Evolutionary conservation across 163 green algal genomes (phyloP).

Genomic region (Coccomyxa subellipsoidea): DNA sequence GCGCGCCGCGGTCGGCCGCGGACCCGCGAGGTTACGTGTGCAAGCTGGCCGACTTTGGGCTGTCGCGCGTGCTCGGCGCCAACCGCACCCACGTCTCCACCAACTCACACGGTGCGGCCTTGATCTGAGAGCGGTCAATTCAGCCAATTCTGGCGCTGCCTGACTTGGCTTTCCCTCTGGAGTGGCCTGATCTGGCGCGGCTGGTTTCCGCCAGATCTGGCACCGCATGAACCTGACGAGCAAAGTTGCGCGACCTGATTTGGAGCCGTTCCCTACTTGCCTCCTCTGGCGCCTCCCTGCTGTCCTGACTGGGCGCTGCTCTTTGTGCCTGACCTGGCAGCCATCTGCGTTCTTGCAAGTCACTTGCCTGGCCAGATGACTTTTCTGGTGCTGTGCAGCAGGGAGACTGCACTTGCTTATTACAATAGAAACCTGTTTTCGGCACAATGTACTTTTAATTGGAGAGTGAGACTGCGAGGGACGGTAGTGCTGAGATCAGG

Average conservation of each 20-base stretch:
- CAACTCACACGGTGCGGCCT: conserved; percentile 26
- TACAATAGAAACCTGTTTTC: too few species aligned
- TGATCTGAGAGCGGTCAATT: neutral
- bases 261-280: too few species aligned
- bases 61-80: conserved; percentile 20
- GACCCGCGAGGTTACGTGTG: conserved; percentile 52
- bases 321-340: neutral
- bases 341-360: neutral
- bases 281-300: too few species aligned
- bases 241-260: too few species aligned
- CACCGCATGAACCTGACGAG: too few species aligned
- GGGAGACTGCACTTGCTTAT: too few species aligned
- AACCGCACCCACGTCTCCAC: conserved; percentile 30
- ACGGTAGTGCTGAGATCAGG: conserved; percentile 9
- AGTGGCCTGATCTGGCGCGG: neutral
- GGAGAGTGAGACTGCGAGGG: neutral
- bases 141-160: neutral
- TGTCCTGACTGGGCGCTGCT: neutral
- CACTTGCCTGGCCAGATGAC: too few species aligned
- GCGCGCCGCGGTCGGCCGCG: conserved; percentile 18
- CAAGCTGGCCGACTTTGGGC: conserved; percentile 41
- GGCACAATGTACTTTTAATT: too few species aligned
- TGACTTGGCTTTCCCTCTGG: neutral
- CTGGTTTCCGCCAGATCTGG: neutral
- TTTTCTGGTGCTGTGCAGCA: too few species aligned